These are phyloP conservation scores for Metschnikowia corniflorae DNA, from an alignment of 805 yeast species.

Conservation along the genomic window DNA sequence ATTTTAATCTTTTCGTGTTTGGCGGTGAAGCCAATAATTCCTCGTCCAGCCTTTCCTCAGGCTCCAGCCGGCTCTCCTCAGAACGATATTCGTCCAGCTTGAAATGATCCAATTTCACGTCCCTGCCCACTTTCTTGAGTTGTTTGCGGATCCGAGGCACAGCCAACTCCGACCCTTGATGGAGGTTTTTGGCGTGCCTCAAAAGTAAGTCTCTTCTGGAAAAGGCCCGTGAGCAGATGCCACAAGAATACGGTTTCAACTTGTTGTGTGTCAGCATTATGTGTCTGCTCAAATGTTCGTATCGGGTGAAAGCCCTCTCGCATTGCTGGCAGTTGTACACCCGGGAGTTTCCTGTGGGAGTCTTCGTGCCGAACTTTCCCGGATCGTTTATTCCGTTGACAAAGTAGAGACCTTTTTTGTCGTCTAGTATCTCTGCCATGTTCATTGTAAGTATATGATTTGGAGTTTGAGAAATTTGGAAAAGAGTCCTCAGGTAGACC, in stretches of 20 bases:
- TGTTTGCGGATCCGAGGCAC: slow-evolving; percentile 41
- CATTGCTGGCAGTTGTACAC: slow-evolving; percentile 40
- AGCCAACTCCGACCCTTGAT: slow-evolving; percentile 41
- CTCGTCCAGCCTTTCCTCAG: slow-evolving; percentile 6
- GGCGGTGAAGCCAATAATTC: slow-evolving; percentile 16
- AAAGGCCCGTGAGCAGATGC: slow-evolving; percentile 42
- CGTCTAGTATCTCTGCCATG: no score
- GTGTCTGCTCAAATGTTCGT: slow-evolving; percentile 43
- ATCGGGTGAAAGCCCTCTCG: slow-evolving; percentile 44
- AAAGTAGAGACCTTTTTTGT: slow-evolving; percentile 10
- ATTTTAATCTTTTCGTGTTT: slow-evolving; percentile 32
- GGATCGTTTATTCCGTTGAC: slow-evolving; percentile 12
- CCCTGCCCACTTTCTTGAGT: slow-evolving; percentile 21
- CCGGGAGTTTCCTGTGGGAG: slow-evolving; percentile 43
- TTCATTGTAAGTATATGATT: no score
- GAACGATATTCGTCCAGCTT: slow-evolving; percentile 6
- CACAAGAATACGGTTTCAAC: slow-evolving; percentile 42
- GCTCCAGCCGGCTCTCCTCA: slow-evolving; percentile 8
- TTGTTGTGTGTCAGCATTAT: slow-evolving; percentile 42
- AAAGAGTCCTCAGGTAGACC: no score
- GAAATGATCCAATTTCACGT: slow-evolving; percentile 6
- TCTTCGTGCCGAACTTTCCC: slow-evolving; percentile 36
- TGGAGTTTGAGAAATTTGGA: no score
- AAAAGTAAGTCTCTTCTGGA: slow-evolving; percentile 41
- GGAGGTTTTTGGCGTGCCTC: slow-evolving; percentile 44